Evolutionary conservation across 2,329 filamentous ascomycete genomes (phyloP).

Genomic region (Cladosporium oxysporum): DNA sequence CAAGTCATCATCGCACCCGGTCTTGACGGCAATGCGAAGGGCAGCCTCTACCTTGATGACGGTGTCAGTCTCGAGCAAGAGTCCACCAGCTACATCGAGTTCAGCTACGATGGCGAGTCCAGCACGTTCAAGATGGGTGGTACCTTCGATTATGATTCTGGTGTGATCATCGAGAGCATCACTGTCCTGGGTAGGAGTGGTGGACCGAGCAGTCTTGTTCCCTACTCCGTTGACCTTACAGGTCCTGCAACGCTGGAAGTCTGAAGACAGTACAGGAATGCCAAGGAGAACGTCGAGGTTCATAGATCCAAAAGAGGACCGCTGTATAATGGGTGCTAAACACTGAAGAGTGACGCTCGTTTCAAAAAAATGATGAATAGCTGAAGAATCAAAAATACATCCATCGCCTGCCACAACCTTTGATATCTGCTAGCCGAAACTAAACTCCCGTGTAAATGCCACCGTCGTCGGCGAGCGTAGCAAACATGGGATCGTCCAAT

Average conservation of each 20-base stretch:
- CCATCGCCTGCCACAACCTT: too few relatives aligned
- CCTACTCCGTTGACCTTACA: not conserved
- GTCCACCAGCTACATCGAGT: slow-evolving; percentile 58
- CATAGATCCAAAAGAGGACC: not conserved
- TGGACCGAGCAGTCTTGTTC: slow-evolving; percentile 8
- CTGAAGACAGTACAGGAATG: not conserved
- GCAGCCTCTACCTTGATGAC: slow-evolving; percentile 75
- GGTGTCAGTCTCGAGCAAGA: slow-evolving; percentile 66
- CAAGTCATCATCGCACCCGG: slow-evolving; percentile 69
- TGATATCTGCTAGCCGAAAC: too few relatives aligned
- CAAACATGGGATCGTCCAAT: too few relatives aligned
- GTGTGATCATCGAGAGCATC: slow-evolving; percentile 50
- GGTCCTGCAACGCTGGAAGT: slow-evolving; percentile 11
- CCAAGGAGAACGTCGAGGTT: not conserved
- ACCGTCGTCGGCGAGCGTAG: too few relatives aligned
- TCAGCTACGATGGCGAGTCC: slow-evolving; percentile 54
- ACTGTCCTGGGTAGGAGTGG: slow-evolving; percentile 50
- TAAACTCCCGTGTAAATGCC: too few relatives aligned
- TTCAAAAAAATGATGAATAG: not conserved
- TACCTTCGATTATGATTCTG: slow-evolving; percentile 54
- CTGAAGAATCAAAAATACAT: not conserved
- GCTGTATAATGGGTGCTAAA: not conserved
- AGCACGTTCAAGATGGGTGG: slow-evolving; percentile 56
- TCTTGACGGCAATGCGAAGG: slow-evolving; percentile 62
- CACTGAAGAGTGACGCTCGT: not conserved